Base-by-base conservation (phyloP, 768 basidiomycete species). In the Piloderma croceum region DNA sequence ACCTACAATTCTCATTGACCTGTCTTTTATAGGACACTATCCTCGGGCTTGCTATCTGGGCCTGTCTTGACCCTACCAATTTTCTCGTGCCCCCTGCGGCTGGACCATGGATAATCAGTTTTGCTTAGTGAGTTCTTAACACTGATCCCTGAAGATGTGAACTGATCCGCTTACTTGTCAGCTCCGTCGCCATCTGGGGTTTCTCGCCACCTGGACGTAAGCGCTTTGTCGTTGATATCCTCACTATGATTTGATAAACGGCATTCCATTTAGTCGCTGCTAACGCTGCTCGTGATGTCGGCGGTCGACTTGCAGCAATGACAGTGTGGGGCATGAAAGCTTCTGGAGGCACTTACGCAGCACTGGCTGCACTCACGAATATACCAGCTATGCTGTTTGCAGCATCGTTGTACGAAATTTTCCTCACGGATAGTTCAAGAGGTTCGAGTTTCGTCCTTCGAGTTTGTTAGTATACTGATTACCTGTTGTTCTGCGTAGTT, bases 231-330 rank as follows among this genome's bases (percentile, higher is more conserved):
- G 5, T 35, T 15, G n/a, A 7, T 31, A 27, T 24, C 36, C 6
- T 43, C 24, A 20, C 12, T 15, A 39, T 22, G 12, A 18, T 20
- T 32, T n/a, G 34, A 29, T 32, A 18, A 18, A 32, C 31, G 23
- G 7, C 11, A 24, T 45, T 24, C 17, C 34, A 33, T 44, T 7
- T 41, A 77, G 73, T 85, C 33, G 68, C 78, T 11, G 65, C 81
- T 24, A 86, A 86, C 57, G 60, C 78, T 3, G 80, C 81, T 21
- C 79, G 83, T 52, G 83, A 85, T 54, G 21, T 86, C 31, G 83
- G 82, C 15, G 77, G 70, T 4, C 74, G 82, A 12, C 45, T 84
- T n/a, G 70, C 73, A 48, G 74, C 69, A 1, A 53, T 86, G 58
- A 67, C 78, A 3, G 71, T 83, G 40, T 84, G 76, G 70, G 82